Evolutionary conservation across 176 grass and related monocot genomes (phyloP).

Genomic region (Otatea glauca): DNA sequence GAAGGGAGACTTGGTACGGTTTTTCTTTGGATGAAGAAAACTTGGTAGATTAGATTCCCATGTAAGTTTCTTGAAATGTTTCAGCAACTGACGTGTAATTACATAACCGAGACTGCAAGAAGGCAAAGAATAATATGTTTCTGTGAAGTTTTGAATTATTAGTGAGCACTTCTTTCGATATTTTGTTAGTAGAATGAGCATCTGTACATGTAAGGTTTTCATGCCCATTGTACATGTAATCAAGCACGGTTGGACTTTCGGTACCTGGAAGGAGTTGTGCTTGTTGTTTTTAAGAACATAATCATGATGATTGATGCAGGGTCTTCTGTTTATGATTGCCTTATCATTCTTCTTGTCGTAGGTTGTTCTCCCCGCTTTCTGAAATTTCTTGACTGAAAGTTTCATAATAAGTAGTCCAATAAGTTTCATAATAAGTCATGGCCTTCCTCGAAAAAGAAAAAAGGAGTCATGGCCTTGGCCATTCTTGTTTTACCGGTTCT

Average conservation of each 20-base stretch:
- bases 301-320: not conserved
- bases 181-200: not conserved
- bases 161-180: not conserved
- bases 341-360: not conserved
- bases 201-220: constrained; percentile 1
- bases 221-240: not conserved
- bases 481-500: not conserved
- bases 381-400: not conserved
- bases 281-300: not conserved
- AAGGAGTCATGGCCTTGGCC: not conserved
- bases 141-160: too few species aligned
- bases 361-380: not conserved
- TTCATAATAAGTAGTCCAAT: not conserved
- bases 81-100: not conserved
- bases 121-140: not conserved
- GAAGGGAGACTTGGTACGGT: not conserved
- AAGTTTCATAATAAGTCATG: constrained; percentile 16
- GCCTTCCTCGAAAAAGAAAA: too few species aligned
- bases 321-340: not conserved
- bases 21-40: too few species aligned
- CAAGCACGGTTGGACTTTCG: not conserved
- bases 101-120: not conserved
- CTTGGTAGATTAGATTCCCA: not conserved
- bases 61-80: not conserved
- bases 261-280: not conserved